Base-by-base conservation (phyloP, 148 eudicot genomes). In the Amaranthus palmeri region DNA sequence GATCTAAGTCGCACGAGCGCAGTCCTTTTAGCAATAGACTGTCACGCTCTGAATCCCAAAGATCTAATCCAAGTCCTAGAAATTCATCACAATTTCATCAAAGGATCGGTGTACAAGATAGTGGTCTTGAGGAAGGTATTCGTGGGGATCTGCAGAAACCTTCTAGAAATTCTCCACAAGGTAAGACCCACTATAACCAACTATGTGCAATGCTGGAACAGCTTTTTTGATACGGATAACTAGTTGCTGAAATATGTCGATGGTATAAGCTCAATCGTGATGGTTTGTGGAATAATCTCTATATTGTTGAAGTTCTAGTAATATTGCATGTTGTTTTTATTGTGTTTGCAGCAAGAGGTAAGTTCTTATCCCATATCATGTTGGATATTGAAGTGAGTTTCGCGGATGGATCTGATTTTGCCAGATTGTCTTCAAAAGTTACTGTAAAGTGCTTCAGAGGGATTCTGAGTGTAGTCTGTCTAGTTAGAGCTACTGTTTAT, bases 271-370 rank as follows among this genome's bases (percentile, higher is more conserved):
- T 49, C 12, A 49, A 46, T 53, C 67, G 54, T 43, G 46, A 61
- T 49, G 44, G 59, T 36, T 18, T 41, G 7, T 57, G 8, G 47
- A 11, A 68, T 74, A 36, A 62, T 61, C n/a, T 54, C 53, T 59
- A 36, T 48, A 18, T 58, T 65, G 10, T 74, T 76, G 55, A 43
- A 15, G n/a, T 68, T 51, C 13, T 73, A 64, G 70, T 86, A 74
- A 92, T 78, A 46, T 60, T 72, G 77, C 73, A 81, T 83, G 78
- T 83, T 88, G 76, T 78, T 81, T 83, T 81, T 86, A 65, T 84
- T 79, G 84, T 85, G 75, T 78, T 77, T 88, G 99, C 99, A 92
- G 99, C 96, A 61, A 87, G 88, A 96, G 99, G 99, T 96, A 96
- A 96, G 99, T 96, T 90, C 83, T 92, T 90, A 83, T 79, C 77